Evolutionary conservation across 2,329 filamentous ascomycete species (phyloP).

Genomic region (Arthrobotrys iridis): DNA sequence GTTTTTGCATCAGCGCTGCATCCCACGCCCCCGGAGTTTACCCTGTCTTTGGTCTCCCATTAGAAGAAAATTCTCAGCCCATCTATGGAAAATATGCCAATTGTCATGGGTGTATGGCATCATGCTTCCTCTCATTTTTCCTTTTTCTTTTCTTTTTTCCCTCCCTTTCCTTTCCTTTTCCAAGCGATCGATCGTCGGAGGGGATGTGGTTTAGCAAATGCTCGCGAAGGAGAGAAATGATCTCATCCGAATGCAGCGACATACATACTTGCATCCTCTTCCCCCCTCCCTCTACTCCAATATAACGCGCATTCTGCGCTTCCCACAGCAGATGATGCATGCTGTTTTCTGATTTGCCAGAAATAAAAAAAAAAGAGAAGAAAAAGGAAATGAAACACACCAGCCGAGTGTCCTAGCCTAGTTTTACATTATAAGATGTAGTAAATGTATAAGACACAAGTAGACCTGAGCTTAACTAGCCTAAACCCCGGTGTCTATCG

Average conservation of each 20-base stretch:
- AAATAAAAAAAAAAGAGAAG: too few species aligned
- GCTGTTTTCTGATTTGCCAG: slow-evolving; percentile 22
- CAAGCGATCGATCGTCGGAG: slow-evolving; percentile 1
- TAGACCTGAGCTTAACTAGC: neutral
- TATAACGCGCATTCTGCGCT: slow-evolving; percentile 16
- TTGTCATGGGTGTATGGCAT: slow-evolving; percentile 41
- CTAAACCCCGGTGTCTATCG: slow-evolving; percentile 7
- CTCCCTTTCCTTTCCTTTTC: slow-evolving; percentile 12
- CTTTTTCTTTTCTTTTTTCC: neutral
- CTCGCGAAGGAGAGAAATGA: slow-evolving; percentile 8
- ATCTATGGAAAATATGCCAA: slow-evolving; percentile 3
- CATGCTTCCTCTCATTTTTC: neutral
- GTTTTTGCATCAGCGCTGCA: neutral
- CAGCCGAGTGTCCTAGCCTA: neutral
- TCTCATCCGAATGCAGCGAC: slow-evolving; percentile 52
- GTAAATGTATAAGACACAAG: too few species aligned
- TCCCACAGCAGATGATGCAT: slow-evolving; percentile 2
- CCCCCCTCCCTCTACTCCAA: neutral
- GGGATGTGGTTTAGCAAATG: neutral
- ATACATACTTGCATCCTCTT: slow-evolving; percentile 14
- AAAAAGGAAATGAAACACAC: neutral
- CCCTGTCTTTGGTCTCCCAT: neutral
- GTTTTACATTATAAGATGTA: neutral
- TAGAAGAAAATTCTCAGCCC: neutral
- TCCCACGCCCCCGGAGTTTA: slow-evolving; percentile 28